phyloP scores from a whole-genome alignment of 139 green algal genomes.

The Chlorella sorokiniana region DNA sequence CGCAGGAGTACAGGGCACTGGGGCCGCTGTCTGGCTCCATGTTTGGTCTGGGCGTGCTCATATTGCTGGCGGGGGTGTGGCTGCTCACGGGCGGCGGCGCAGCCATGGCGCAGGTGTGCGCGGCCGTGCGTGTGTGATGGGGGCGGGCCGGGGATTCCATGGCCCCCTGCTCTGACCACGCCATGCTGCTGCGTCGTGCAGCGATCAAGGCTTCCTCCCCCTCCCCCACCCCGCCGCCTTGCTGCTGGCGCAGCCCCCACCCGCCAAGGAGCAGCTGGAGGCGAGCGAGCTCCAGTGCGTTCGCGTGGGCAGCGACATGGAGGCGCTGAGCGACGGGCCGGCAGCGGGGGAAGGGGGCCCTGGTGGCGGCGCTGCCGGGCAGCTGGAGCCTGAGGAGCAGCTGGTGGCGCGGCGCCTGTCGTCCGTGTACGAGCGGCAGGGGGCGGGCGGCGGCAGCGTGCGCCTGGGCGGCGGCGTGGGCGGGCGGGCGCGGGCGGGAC shows the following conservation, averaged over 20 bases:
- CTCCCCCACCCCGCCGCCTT: too few relatives aligned
- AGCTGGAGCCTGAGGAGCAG: constrained; percentile 15
- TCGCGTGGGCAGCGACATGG: not conserved
- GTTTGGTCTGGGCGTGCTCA: constrained; percentile 73
- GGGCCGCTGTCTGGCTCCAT: constrained; percentile 62
- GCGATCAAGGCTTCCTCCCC: too few relatives aligned
- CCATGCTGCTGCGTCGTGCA: too few relatives aligned
- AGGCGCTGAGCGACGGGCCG: not conserved
- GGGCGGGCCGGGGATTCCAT: not conserved
- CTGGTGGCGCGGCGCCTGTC: constrained; percentile 24
- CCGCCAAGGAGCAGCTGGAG: too few relatives aligned
- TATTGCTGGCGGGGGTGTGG: constrained; percentile 40
- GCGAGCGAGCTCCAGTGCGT: too few relatives aligned
- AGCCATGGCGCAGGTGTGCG: not conserved
- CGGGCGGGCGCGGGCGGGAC: not conserved
- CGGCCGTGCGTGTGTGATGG: too few relatives aligned
- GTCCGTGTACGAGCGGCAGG: constrained; percentile 17
- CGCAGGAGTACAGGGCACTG: constrained; percentile 73
- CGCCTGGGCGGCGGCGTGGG: not conserved
- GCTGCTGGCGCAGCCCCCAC: too few relatives aligned
- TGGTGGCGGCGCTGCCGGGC: not conserved
- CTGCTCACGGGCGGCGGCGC: constrained; percentile 26
- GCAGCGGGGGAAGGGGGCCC: not conserved
- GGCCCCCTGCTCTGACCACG: too few relatives aligned
- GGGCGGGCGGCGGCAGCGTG: not conserved